phyloP scores from a whole-genome alignment of 1,284 basidiomycete species.

The Ganoderma boninense region DNA sequence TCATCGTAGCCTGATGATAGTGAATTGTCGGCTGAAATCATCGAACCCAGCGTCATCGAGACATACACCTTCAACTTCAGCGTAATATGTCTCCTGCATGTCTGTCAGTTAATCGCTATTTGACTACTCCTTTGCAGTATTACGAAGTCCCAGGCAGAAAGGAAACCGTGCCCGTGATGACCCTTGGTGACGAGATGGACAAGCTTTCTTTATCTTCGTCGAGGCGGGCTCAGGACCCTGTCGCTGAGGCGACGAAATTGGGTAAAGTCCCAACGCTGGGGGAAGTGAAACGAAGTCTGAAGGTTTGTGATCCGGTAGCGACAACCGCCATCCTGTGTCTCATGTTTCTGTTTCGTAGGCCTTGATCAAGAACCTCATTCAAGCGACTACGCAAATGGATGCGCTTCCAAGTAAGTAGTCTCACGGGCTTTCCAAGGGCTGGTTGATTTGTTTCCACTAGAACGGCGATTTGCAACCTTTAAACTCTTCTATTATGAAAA shows the following conservation, averaged over 20 bases:
- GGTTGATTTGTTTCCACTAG: slow-evolving; percentile 46
- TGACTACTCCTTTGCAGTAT: slow-evolving; percentile 52
- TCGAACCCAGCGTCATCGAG: slow-evolving; percentile 68
- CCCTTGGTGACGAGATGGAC: slow-evolving; percentile 63
- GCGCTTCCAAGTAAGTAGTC: slow-evolving; percentile 68
- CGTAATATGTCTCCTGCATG: slow-evolving; percentile 45
- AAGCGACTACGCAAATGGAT: slow-evolving; percentile 80
- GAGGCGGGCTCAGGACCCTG: slow-evolving; percentile 53
- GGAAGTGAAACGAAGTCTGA: slow-evolving; percentile 79
- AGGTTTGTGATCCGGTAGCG: slow-evolving; percentile 49
- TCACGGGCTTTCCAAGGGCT: not conserved
- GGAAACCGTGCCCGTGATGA: slow-evolving; percentile 68
- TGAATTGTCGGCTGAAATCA: slow-evolving; percentile 2
- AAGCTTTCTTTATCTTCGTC: slow-evolving; percentile 55
- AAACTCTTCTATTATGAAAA: slow-evolving; percentile 82
- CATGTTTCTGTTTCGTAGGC: slow-evolving; percentile 52
- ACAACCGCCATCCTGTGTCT: not conserved
- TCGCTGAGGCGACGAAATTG: slow-evolving; percentile 59
- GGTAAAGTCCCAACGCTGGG: slow-evolving; percentile 71
- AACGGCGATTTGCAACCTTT: slow-evolving; percentile 82
- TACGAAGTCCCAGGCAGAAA: slow-evolving; percentile 64
- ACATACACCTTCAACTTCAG: slow-evolving; percentile 86
- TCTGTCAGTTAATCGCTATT: not conserved
- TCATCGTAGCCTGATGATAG: slow-evolving; percentile 14
- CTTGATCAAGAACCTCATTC: slow-evolving; percentile 76